Conservation (phyloP, 1,139 yeast genomes). For the Yarrowia galli region DNA sequence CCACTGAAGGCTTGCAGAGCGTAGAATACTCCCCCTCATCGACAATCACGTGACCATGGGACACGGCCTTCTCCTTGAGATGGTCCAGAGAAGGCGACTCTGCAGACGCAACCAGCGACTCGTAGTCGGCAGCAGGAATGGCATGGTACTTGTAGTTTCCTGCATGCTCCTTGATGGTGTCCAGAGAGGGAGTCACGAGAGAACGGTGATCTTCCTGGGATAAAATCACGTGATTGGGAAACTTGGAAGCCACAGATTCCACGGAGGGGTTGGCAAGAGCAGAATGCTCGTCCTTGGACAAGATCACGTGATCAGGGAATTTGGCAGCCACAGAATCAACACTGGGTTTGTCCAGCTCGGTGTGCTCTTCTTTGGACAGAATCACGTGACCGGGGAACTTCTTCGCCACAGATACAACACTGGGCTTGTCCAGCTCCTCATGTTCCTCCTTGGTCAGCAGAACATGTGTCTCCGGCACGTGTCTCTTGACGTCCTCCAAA, state of each 20-base stretch:
- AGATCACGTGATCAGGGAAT: constrained; percentile 1
- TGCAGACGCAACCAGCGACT: constrained; percentile 1
- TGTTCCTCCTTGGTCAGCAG: neutral
- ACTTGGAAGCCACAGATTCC: neutral
- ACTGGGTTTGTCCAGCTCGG: constrained; percentile 3
- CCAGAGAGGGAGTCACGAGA: constrained; percentile 6
- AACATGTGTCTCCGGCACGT: neutral
- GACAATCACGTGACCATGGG: constrained; percentile 40
- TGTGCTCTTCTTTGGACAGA: constrained; percentile 37
- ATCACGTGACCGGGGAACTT: neutral
- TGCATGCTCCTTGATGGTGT: constrained; percentile 7
- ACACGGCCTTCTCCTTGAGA: neutral
- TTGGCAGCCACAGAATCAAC: neutral
- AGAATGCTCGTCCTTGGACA: neutral
- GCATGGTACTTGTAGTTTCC: constrained; percentile 26
- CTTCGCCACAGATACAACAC: neutral
- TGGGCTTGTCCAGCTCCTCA: neutral
- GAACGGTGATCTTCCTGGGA: neutral
- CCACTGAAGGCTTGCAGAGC: constrained; percentile 41
- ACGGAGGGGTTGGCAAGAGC: neutral
- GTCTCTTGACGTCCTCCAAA: neutral
- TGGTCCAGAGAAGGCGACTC: constrained; percentile 10
- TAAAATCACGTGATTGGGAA: neutral
- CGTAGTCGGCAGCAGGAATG: constrained; percentile 31
- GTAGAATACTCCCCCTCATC: constrained; percentile 13